These are phyloP conservation scores for Melampsora larici-populina DNA, from an alignment of 1,284 basidiomycete species.

Conservation along the genomic window DNA sequence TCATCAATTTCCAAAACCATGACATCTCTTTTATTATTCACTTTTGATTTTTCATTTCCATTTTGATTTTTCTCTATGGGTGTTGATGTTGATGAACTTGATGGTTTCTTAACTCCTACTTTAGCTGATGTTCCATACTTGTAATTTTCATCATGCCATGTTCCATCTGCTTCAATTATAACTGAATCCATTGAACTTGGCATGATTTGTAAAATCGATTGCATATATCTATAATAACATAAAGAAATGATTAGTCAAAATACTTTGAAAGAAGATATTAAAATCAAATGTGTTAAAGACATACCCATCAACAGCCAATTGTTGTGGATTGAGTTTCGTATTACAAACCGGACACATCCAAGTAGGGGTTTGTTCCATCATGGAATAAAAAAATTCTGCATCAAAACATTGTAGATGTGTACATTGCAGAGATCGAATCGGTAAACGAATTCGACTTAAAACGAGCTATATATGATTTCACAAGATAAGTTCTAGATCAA, in stretches of 20 bases:
- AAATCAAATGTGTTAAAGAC: conserved; percentile 48
- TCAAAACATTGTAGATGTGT: conserved; percentile 95
- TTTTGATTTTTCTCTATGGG: neutral
- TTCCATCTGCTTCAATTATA: conserved; percentile 84
- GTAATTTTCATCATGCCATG: conserved; percentile 89
- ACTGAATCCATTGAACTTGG: conserved; percentile 83
- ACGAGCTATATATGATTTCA: conserved; percentile 64
- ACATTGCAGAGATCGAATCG: conserved; percentile 79
- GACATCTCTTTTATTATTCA: neutral
- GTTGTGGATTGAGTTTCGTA: conserved; percentile 69
- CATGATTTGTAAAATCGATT: conserved; percentile 71
- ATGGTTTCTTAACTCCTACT: conserved; percentile 55
- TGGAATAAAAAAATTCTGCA: conserved; percentile 84
- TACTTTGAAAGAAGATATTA: no score
- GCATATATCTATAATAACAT: conserved; percentile 65
- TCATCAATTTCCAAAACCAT: conserved; percentile 32
- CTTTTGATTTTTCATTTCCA: neutral
- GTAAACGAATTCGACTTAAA: conserved; percentile 77
- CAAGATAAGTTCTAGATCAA: no score
- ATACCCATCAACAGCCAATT: conserved; percentile 87
- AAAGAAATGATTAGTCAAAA: conserved; percentile 28
- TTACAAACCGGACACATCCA: conserved; percentile 97
- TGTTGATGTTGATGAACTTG: neutral
- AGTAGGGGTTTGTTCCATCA: conserved; percentile 94
- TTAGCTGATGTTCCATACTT: conserved; percentile 72